Evolutionary conservation across 176 grass and related monocot genomes (phyloP).

Genomic region (Oryza glaberrima): DNA sequence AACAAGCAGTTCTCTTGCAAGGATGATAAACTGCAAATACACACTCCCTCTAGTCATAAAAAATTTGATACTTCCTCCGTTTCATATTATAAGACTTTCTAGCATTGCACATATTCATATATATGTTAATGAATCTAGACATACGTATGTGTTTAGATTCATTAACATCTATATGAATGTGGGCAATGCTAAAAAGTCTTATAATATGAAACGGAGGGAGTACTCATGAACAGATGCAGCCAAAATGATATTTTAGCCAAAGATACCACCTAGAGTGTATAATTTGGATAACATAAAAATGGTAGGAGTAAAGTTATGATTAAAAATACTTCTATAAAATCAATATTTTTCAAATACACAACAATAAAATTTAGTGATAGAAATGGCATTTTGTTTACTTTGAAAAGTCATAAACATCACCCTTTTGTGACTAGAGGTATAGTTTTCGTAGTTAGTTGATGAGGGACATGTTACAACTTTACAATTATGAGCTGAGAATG

Average conservation of each 20-base stretch:
- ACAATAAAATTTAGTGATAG: background rate
- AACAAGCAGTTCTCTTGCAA: conserved; percentile 23
- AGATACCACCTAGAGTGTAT: no score
- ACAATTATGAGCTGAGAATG: conserved; percentile 10
- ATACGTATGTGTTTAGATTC: no score
- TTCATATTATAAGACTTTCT: no score
- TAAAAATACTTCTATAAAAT: background rate
- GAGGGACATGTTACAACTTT: conserved; percentile 29
- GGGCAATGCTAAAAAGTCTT: no score
- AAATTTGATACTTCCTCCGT: no score
- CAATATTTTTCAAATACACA: no score
- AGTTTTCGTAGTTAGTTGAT: background rate
- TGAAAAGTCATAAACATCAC: background rate
- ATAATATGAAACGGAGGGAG: no score
- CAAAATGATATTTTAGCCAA: no score
- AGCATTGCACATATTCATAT: no score
- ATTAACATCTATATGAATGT: no score
- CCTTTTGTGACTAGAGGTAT: background rate
- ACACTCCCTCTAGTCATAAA: background rate
- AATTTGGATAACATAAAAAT: background rate
- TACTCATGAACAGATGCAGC: no score
- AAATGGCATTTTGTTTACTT: background rate
- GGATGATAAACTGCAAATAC: conserved; percentile 9
- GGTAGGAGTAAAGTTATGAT: background rate
- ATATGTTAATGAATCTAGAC: no score